A percentile compares a stretch with the other conserved stretches of the same genome.
Evolutionary conservation across 805 yeast species (phyloP).

Genomic region (Metschnikowia picachoensis): DNA sequence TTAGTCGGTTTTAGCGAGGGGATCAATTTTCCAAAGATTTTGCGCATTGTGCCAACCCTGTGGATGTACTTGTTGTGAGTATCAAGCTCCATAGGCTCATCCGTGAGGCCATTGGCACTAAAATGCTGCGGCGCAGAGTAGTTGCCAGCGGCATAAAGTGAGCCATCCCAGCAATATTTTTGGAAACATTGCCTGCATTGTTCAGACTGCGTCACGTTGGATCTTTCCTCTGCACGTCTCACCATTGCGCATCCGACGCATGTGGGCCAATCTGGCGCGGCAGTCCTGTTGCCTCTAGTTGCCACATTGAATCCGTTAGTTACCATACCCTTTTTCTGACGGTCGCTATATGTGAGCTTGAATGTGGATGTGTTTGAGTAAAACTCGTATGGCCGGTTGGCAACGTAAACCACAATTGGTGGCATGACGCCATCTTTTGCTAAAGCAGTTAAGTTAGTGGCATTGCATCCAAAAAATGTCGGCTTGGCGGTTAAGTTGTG

Average conservation of each 20-base stretch:
- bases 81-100: conserved; percentile 18
- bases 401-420: conserved; percentile 74
- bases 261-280: conserved; percentile 18
- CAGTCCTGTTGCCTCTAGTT: conserved; percentile 25
- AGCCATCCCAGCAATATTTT: conserved; percentile 28
- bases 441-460: conserved; percentile 55
- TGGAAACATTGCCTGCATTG: conserved; percentile 24
- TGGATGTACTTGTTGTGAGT: conserved; percentile 12
- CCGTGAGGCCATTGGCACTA: conserved; percentile 28
- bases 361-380: conserved; percentile 71
- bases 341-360: conserved; percentile 56
- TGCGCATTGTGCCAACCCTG: neutral
- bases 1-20: neutral
- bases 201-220: conserved; percentile 21
- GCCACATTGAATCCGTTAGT: conserved; percentile 72
- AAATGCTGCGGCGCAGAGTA: conserved; percentile 26
- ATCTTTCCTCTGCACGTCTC: conserved; percentile 25
- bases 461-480: conserved; percentile 79
- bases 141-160: conserved; percentile 9
- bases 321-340: conserved; percentile 57
- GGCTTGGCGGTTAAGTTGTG: conserved; percentile 64
- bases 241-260: conserved; percentile 31
- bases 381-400: conserved; percentile 65
- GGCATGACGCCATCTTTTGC: conserved; percentile 45
- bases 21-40: neutral